Evolutionary conservation across 2,329 filamentous ascomycete species (phyloP).

Genomic region (Fusarium pininemorale): DNA sequence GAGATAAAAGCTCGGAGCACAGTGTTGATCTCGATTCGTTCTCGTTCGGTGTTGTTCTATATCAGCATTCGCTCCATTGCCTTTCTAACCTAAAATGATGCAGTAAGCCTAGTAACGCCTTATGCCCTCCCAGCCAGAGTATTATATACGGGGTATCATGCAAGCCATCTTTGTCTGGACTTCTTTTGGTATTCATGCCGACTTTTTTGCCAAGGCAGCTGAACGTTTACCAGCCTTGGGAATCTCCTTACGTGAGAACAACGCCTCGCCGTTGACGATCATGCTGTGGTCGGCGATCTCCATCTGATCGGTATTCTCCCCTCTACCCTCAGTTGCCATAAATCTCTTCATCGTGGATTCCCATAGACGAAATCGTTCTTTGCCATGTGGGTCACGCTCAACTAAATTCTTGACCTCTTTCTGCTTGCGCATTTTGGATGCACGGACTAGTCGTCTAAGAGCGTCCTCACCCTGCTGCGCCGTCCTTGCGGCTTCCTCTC

Average conservation of each 20-base stretch:
- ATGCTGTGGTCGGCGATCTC: conserved; percentile 71
- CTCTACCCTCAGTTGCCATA: conserved; percentile 48
- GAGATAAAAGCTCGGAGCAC: neutral
- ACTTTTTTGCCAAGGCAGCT: conserved; percentile 40
- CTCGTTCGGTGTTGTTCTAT: conserved; percentile 1
- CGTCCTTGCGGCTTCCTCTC: conserved; percentile 67
- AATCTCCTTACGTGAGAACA: conserved; percentile 63
- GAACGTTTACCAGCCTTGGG: conserved; percentile 57
- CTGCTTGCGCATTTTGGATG: conserved; percentile 71
- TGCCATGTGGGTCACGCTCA: conserved; percentile 60
- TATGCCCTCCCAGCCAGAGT: conserved; percentile 15
- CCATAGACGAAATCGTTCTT: conserved; percentile 68
- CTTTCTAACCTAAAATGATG: neutral
- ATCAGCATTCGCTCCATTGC: conserved; percentile 4
- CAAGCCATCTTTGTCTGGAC: neutral
- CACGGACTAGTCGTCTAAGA: conserved; percentile 65
- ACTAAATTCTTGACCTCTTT: conserved; percentile 69
- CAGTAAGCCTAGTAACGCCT: conserved; percentile 20
- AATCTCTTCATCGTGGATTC: conserved; percentile 68
- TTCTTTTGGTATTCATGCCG: conserved; percentile 7
- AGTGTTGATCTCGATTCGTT: conserved; percentile 1
- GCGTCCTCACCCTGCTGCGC: conserved; percentile 71
- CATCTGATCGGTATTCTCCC: conserved; percentile 49
- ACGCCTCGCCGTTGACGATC: conserved; percentile 68
- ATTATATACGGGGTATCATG: conserved; percentile 28